phyloP scores from a whole-genome alignment of 1,284 basidiomycete genomes.

The Ceratobasidium sp. region DNA sequence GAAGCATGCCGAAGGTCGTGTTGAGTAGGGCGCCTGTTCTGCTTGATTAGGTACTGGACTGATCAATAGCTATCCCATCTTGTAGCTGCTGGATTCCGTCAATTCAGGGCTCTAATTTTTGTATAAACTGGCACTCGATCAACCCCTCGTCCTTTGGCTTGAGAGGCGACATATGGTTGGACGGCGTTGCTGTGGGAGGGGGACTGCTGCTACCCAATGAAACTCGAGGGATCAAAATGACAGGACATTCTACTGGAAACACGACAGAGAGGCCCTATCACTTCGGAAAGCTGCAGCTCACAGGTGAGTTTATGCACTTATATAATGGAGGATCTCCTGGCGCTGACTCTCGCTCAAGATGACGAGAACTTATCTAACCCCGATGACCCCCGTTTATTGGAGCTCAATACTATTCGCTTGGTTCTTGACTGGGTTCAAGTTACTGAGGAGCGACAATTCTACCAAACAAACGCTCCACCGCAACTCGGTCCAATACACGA shows the following conservation, averaged over 20 bases:
- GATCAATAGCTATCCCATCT: background rate
- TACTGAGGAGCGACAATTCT: slow-evolving; percentile 23
- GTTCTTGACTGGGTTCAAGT: slow-evolving; percentile 41
- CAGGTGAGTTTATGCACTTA: slow-evolving; percentile 5
- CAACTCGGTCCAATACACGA: slow-evolving; percentile 36
- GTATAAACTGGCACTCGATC: slow-evolving; percentile 42
- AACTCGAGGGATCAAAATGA: slow-evolving; percentile 43
- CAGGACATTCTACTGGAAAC: slow-evolving; percentile 34
- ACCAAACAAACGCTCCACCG: slow-evolving; percentile 11
- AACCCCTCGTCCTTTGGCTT: slow-evolving; percentile 40
- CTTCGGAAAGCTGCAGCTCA: slow-evolving; percentile 38
- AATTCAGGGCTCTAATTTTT: slow-evolving; percentile 36
- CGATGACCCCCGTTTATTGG: slow-evolving; percentile 27
- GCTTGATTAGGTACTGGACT: slow-evolving; percentile 6
- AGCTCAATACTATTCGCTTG: slow-evolving; percentile 31
- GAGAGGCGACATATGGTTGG: slow-evolving; percentile 39
- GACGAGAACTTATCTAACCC: slow-evolving; percentile 30
- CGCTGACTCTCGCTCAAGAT: background rate
- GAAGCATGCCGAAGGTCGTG: slow-evolving; percentile 33
- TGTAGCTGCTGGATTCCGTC: slow-evolving; percentile 42
- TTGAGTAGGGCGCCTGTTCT: slow-evolving; percentile 32
- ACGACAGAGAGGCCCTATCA: slow-evolving; percentile 25
- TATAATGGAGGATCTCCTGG: background rate
- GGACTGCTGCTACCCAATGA: slow-evolving; percentile 39
- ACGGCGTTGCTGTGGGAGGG: slow-evolving; percentile 36